These are phyloP conservation scores for Epichloe elymi DNA, from an alignment of 2,329 filamentous ascomycete species.

Conservation along the genomic window DNA sequence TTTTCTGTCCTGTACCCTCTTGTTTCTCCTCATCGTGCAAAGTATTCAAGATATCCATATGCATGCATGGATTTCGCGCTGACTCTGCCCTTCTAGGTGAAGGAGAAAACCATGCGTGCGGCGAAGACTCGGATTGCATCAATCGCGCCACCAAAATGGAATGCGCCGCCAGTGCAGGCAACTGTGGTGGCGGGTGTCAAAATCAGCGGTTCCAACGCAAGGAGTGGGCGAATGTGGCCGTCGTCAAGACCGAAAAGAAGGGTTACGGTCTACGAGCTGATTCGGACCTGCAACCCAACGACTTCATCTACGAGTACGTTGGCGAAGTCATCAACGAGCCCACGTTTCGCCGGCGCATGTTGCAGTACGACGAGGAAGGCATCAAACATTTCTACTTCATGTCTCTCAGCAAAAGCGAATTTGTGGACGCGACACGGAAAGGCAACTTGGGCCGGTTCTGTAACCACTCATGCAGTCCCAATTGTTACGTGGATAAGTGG, in stretches of 20 bases:
- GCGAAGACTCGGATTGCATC: conserved; percentile 95
- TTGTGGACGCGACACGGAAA: conserved; percentile 93
- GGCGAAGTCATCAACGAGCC: conserved; percentile 94
- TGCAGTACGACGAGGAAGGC: conserved; percentile 86
- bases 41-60: not conserved
- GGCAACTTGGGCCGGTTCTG: conserved; percentile 94
- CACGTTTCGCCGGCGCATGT: conserved; percentile 77
- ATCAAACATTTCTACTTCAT: conserved; percentile 99
- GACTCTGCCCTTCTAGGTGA: conserved; percentile 28
- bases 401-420: conserved; percentile 92
- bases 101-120: conserved; percentile 70
- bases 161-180: conserved; percentile 64
- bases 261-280: conserved; percentile 85
- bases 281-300: conserved; percentile 60
- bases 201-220: conserved; percentile 91
- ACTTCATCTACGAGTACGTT: conserved; percentile 97
- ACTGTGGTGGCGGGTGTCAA: conserved; percentile 76
- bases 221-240: conserved; percentile 80
- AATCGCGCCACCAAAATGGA: conserved; percentile 98
- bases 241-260: conserved; percentile 97
- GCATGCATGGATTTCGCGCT: not conserved
- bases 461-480: conserved; percentile 98
- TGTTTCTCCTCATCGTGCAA: not conserved
- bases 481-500: conserved; percentile 99
- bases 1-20: not conserved